A percentile compares a stretch with the other conserved stretches of the same genome.
Conservation (phyloP, 805 yeast genomes). For the Sugiyamaella boreocaroliniensis region DNA sequence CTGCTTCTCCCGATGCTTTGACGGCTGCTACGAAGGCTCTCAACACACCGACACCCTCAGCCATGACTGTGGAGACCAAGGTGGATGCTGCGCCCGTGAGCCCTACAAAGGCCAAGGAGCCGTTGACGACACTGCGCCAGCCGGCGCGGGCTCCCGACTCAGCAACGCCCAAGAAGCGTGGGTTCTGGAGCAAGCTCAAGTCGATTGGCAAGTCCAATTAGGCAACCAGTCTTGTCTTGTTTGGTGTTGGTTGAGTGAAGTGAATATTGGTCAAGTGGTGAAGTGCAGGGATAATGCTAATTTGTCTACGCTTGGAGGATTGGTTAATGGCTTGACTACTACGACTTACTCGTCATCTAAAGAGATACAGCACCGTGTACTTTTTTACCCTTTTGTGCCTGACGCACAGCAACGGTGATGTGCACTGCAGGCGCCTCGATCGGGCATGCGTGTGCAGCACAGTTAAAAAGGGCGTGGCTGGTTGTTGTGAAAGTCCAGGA, state of each 20-base stretch:
- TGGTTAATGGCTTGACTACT: not conserved
- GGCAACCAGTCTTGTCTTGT: not conserved
- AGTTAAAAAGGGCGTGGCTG: not conserved
- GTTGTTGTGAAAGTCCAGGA: not conserved
- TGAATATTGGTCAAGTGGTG: not conserved
- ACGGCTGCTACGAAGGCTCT: not conserved
- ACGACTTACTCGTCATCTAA: not conserved
- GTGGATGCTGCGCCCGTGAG: not conserved
- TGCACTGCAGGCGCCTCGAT: not conserved
- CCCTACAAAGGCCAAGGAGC: constrained; percentile 1
- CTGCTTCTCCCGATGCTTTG: not conserved
- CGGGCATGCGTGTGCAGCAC: not conserved
- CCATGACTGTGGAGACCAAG: not conserved
- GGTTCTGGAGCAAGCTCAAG: constrained; percentile 1
- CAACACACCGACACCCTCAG: not conserved
- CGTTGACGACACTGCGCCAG: not conserved
- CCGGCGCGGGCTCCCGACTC: not conserved
- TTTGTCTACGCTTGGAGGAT: not conserved
- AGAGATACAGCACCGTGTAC: not conserved
- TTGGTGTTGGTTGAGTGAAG: not conserved
- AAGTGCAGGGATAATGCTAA: not conserved
- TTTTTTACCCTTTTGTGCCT: not conserved
- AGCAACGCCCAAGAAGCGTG: constrained; percentile 2
- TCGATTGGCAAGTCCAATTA: constrained; percentile 4
- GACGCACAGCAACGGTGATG: not conserved